Evolutionary conservation across 2,329 filamentous ascomycete species (phyloP).

Genomic region (Atkinsonella hypoxylon): DNA sequence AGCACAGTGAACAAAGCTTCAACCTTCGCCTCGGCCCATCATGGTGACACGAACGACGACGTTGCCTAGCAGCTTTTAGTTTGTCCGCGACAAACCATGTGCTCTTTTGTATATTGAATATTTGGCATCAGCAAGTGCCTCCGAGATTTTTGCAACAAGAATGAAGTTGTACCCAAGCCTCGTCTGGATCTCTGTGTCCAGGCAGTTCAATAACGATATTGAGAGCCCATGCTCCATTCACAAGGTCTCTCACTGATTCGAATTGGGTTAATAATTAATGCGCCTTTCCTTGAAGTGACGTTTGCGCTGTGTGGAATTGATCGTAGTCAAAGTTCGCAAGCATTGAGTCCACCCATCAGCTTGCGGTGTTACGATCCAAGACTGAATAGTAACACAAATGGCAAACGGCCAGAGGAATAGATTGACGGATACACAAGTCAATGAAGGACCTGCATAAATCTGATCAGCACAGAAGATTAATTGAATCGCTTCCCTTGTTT

Average conservation of each 20-base stretch:
- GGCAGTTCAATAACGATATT: no score
- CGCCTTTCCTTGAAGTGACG: no score
- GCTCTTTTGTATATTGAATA: not conserved
- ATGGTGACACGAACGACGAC: slow-evolving; percentile 1
- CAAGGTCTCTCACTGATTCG: no score
- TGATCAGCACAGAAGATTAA: not conserved
- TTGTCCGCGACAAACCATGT: not conserved
- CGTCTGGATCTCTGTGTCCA: no score
- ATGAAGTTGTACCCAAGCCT: no score
- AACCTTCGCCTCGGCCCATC: not conserved
- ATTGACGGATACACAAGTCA: not conserved
- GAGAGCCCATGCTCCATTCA: no score
- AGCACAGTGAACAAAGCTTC: not conserved
- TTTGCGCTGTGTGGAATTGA: no score
- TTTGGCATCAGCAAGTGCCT: not conserved
- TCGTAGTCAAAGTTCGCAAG: not conserved
- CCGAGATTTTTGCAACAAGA: no score
- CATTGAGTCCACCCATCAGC: not conserved
- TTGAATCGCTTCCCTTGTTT: slow-evolving; percentile 3
- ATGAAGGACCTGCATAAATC: not conserved
- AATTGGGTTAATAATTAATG: no score
- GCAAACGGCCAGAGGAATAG: not conserved
- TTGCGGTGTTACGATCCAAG: slow-evolving; percentile 2
- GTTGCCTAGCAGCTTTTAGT: not conserved
- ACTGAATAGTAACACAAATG: not conserved